A percentile compares a stretch with the other conserved stretches of the same genome.
Conservation (phyloP, 2,329 filamentous ascomycete species). For the Microthyrium microscopicum region DNA sequence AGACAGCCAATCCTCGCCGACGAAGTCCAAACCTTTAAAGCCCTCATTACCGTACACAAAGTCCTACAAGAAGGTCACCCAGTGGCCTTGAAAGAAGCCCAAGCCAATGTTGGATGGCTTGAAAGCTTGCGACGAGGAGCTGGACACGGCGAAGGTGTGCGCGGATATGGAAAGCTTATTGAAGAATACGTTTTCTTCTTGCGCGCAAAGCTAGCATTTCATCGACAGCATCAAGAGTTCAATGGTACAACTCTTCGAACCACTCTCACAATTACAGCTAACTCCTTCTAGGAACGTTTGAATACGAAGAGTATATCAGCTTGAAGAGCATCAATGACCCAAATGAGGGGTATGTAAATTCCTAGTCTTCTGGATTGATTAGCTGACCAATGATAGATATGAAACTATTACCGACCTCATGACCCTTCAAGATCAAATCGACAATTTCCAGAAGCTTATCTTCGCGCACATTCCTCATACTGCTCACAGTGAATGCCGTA, state of each 20-base stretch:
- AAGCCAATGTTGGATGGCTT: conserved; percentile 77
- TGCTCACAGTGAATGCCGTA: conserved; percentile 90
- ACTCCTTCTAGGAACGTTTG: conserved; percentile 50
- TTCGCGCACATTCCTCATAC: conserved; percentile 90
- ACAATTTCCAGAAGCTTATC: conserved; percentile 94
- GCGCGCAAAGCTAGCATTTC: conserved; percentile 87
- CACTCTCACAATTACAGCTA: neutral
- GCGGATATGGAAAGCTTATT: conserved; percentile 75
- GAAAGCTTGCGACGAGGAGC: conserved; percentile 79
- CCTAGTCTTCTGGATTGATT: too few species aligned
- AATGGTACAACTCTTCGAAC: conserved; percentile 43
- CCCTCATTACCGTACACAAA: conserved; percentile 92
- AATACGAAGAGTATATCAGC: conserved; percentile 98
- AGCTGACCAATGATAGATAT: conserved; percentile 28
- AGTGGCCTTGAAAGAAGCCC: conserved; percentile 69
- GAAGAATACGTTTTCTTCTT: conserved; percentile 94
- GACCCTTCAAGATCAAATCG: conserved; percentile 94
- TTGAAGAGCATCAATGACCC: conserved; percentile 97
- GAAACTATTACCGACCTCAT: conserved; percentile 96
- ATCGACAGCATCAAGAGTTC: conserved; percentile 92
- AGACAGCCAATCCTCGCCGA: conserved; percentile 96
- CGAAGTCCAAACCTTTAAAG: conserved; percentile 97
- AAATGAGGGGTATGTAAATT: conserved; percentile 63
- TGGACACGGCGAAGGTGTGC: conserved; percentile 6
- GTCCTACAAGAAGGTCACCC: conserved; percentile 95